These are phyloP conservation scores for Pulveroboletus sp. DNA, from an alignment of 768 basidiomycete genomes.

Conservation along the genomic window DNA sequence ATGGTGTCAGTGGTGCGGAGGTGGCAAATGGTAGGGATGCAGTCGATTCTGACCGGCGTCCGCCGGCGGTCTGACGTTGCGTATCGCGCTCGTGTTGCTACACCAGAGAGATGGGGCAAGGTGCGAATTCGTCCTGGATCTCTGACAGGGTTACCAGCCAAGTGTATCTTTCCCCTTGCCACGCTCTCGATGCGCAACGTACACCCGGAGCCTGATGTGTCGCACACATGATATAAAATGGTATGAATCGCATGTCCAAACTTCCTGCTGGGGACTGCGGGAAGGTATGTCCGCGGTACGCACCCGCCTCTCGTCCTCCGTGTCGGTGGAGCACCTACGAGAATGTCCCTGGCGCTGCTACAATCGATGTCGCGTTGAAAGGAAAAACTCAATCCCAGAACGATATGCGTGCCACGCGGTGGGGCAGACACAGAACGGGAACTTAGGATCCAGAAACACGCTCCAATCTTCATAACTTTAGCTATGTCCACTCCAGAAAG, in stretches of 20 bases:
- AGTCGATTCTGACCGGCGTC: background rate
- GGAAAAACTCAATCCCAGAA: too few relatives aligned
- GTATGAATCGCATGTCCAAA: slow-evolving; percentile 46
- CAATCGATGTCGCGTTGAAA: background rate
- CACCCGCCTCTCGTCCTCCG: slow-evolving; percentile 1
- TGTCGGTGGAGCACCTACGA: slow-evolving; percentile 11
- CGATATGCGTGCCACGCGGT: too few relatives aligned
- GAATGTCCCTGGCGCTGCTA: slow-evolving; percentile 23
- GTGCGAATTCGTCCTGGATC: background rate
- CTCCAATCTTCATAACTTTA: too few relatives aligned
- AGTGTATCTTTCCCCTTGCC: too few relatives aligned
- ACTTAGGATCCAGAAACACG: too few relatives aligned
- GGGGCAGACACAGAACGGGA: too few relatives aligned
- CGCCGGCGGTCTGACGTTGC: slow-evolving; percentile 7
- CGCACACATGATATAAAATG: slow-evolving; percentile 46
- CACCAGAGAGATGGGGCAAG: background rate
- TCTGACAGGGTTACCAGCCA: too few relatives aligned
- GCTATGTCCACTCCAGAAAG: too few relatives aligned
- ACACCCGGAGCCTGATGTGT: slow-evolving; percentile 22
- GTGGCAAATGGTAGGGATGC: too few relatives aligned
- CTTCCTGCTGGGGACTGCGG: slow-evolving; percentile 39
- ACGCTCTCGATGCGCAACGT: too few relatives aligned
- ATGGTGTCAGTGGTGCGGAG: background rate
- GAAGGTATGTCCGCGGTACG: slow-evolving; percentile 8
- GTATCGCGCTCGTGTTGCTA: slow-evolving; percentile 4